A percentile compares a stretch with the other conserved stretches of the same genome.
These are phyloP conservation scores for Fusarium poae DNA, from an alignment of 2,329 filamentous ascomycete species.

Conservation along the genomic window DNA sequence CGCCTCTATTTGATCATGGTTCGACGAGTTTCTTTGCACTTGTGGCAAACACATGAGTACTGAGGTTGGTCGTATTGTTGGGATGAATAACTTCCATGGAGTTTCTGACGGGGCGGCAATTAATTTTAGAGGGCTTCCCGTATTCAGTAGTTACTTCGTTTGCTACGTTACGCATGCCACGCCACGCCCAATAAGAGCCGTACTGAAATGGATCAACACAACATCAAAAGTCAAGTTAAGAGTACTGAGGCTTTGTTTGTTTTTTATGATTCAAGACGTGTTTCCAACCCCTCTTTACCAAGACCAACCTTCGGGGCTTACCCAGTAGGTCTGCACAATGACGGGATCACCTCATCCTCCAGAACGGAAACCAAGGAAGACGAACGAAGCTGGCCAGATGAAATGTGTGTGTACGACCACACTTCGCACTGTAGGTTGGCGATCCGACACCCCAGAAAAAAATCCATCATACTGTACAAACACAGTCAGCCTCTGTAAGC, in stretches of 20 bases:
- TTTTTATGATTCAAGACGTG: conserved; percentile 14
- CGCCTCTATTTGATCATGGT: conserved; percentile 36
- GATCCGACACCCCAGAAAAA: neutral
- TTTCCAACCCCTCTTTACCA: conserved; percentile 3
- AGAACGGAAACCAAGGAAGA: conserved; percentile 17
- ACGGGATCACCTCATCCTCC: conserved; percentile 26
- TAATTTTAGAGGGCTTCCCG: conserved; percentile 20
- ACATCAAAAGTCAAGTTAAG: neutral
- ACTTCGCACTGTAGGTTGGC: conserved; percentile 8
- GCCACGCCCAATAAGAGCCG: neutral
- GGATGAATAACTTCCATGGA: neutral
- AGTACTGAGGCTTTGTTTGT: conserved; percentile 1
- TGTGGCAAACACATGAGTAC: neutral
- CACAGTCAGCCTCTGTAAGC: conserved; percentile 27
- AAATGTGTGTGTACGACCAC: conserved; percentile 23
- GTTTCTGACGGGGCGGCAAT: conserved; percentile 13
- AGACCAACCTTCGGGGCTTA: conserved; percentile 1
- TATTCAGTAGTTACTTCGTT: neutral
- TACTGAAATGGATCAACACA: conserved; percentile 22
- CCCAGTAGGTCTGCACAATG: conserved; percentile 28
- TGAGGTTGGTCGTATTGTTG: neutral
- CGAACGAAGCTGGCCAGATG: conserved; percentile 23
- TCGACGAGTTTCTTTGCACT: conserved; percentile 4
- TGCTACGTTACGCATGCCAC: conserved; percentile 10
- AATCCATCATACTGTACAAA: conserved; percentile 3